Base-by-base conservation (phyloP, 306 rosid genomes). In the Pyrus communis region DNA sequence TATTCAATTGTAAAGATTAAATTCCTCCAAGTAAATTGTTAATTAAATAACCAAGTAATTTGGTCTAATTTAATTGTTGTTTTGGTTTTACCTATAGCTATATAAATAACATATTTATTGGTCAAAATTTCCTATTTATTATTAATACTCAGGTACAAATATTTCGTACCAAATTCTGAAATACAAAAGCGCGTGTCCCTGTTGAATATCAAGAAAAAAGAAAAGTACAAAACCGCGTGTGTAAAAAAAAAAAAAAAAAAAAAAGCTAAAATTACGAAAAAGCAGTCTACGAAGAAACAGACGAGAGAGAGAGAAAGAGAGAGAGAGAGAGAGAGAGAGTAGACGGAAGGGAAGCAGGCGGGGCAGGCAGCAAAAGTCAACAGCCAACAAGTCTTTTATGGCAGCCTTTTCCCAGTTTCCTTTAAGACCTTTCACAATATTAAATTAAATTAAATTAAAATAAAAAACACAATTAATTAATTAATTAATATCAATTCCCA, bases 301-400 rank as follows among this genome's bases (percentile, higher is more conserved):
- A 59, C 40, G 11, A 17, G 70, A 62, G 21, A 55, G 33, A 51
- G 27, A 25, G 43, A 33, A 62, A 63, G 31, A 14, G 28, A 13
- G 45, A 46, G 55, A 63, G 31, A 49, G 27, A 45, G 40, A 35
- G 40, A 63, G 18, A 49, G 14, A 27, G 45, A 27, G 67, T 6
- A n/a, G 7, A 21, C 27, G 49, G 38, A 49, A 51, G 60, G 49
- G 38, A 15, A 51, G 60, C 43, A 57, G 54, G 54, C 54, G 5
- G 2, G 54, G 21, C 21, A 15, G 55, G 55, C 1, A 51, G 1
- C 21, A 84, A 51, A 88, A 88, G 92, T 88, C 88, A 86, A 84
- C 88, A 84, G 22, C 80, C 73, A 81, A 63, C 72, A 84, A 86
- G 87, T 70, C 86, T 33, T 69, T 71, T 67, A 84, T 79, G 85